phyloP scores from a whole-genome alignment of 2,329 filamentous ascomycete species.

The Cercospora sp. region DNA sequence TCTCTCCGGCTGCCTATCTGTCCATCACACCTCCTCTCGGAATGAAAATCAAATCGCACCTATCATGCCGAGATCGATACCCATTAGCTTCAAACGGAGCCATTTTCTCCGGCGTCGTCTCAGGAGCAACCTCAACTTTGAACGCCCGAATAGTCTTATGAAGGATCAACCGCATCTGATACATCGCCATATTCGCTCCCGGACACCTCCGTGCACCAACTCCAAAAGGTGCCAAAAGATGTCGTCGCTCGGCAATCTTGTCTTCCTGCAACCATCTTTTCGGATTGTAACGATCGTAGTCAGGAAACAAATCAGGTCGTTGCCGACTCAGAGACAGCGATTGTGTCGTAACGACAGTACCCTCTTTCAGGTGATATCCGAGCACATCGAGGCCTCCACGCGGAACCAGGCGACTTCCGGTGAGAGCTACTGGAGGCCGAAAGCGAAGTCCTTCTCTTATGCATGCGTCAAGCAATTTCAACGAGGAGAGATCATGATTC shows the following conservation, averaged over 20 bases:
- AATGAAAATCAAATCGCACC: not conserved
- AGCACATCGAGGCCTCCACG: not conserved
- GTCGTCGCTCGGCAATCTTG: not conserved
- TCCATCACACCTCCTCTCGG: not conserved
- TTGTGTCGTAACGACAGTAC: not conserved
- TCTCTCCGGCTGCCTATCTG: not conserved
- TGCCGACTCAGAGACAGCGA: not conserved
- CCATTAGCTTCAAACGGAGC: not conserved
- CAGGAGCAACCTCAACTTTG: not conserved
- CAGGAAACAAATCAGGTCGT: not conserved
- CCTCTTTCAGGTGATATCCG: not conserved
- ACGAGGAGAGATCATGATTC: not conserved
- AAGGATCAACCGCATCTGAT: constrained; percentile 8
- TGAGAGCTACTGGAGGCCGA: not conserved
- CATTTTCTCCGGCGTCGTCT: not conserved
- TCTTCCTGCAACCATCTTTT: not conserved
- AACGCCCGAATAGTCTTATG: constrained; percentile 5
- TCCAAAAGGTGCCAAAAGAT: not conserved
- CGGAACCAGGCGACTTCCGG: not conserved
- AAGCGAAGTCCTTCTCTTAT: not conserved
- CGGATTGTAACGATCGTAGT: not conserved
- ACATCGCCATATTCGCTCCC: constrained; percentile 5
- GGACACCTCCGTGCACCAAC: not conserved
- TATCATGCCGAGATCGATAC: not conserved
- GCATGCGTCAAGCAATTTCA: not conserved